Evolutionary conservation across 2,329 filamentous ascomycete species (phyloP).

Genomic region (Ceratocystiopsis minuta): DNA sequence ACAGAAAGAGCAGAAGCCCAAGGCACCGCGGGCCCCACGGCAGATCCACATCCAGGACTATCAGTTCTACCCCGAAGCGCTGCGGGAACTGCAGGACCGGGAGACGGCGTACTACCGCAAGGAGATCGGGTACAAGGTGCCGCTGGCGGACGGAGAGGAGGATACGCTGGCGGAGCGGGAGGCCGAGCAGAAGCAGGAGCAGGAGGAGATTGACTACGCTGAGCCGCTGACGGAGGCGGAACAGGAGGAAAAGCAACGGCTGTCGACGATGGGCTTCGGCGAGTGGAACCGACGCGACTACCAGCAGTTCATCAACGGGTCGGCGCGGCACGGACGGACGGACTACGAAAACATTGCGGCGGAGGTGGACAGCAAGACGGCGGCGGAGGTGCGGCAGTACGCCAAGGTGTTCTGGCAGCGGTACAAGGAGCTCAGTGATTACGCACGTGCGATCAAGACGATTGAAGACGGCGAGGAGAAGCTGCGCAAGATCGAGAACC

Average conservation of each 20-base stretch:
- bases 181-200: slow-evolving; percentile 70
- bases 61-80: slow-evolving; percentile 78
- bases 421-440: slow-evolving; percentile 79
- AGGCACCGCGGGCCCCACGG: slow-evolving; percentile 87
- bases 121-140: slow-evolving; percentile 89
- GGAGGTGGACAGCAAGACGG: slow-evolving; percentile 80
- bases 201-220: slow-evolving; percentile 85
- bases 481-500: slow-evolving; percentile 72
- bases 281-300: slow-evolving; percentile 97
- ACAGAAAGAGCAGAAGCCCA: slow-evolving; percentile 72
- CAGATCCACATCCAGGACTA: slow-evolving; percentile 88
- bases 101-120: slow-evolving; percentile 94
- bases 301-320: slow-evolving; percentile 93
- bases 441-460: slow-evolving; percentile 69
- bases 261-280: slow-evolving; percentile 72
- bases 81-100: slow-evolving; percentile 82
- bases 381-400: slow-evolving; percentile 73
- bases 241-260: slow-evolving; percentile 63
- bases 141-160: slow-evolving; percentile 72
- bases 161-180: slow-evolving; percentile 68
- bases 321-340: slow-evolving; percentile 74
- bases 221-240: slow-evolving; percentile 78
- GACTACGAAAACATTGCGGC: slow-evolving; percentile 73
- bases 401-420: slow-evolving; percentile 94
- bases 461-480: slow-evolving; percentile 91